A percentile compares a stretch with the other conserved stretches of the same genome.
Conservation (phyloP, 2,329 filamentous ascomycete species). For the Calonectria pseudoturangicola region DNA sequence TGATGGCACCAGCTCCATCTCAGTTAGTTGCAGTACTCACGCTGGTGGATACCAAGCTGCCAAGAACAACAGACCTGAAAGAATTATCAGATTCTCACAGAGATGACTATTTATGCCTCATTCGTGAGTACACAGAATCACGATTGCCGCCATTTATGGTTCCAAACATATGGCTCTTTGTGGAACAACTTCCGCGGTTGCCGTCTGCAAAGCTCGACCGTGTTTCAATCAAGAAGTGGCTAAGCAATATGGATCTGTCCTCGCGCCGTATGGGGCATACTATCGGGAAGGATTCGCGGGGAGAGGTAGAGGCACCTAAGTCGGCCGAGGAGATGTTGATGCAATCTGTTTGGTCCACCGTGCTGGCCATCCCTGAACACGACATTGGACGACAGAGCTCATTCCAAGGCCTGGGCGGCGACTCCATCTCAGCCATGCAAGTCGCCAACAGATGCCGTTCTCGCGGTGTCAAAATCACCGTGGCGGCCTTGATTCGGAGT, state of each 20-base stretch:
- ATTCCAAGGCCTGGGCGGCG: slow-evolving; percentile 26
- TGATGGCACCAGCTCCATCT: slow-evolving; percentile 18
- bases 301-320: slow-evolving; percentile 7
- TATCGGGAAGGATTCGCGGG: slow-evolving; percentile 2
- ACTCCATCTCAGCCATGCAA: slow-evolving; percentile 24
- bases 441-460: slow-evolving; percentile 22
- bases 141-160: slow-evolving; percentile 22
- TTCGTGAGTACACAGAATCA: slow-evolving; percentile 19
- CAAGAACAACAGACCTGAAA: slow-evolving; percentile 17
- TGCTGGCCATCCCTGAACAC: slow-evolving; percentile 22
- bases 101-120: slow-evolving; percentile 14
- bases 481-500: slow-evolving; percentile 24
- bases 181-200: slow-evolving; percentile 19
- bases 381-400: slow-evolving; percentile 25
- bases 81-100: slow-evolving; percentile 12
- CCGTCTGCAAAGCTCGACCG: slow-evolving; percentile 25
- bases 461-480: slow-evolving; percentile 18
- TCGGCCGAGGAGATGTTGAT: slow-evolving; percentile 23
- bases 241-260: slow-evolving; percentile 13
- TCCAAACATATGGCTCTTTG: slow-evolving; percentile 22
- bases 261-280: slow-evolving; percentile 17
- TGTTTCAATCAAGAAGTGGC: slow-evolving; percentile 21
- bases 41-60: slow-evolving; percentile 5
- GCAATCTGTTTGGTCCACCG: slow-evolving; percentile 23
- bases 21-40: slow-evolving; percentile 23